Base-by-base conservation (phyloP, 495 filamentous ascomycete species). In the Aspergillus mulundensis region DNA sequence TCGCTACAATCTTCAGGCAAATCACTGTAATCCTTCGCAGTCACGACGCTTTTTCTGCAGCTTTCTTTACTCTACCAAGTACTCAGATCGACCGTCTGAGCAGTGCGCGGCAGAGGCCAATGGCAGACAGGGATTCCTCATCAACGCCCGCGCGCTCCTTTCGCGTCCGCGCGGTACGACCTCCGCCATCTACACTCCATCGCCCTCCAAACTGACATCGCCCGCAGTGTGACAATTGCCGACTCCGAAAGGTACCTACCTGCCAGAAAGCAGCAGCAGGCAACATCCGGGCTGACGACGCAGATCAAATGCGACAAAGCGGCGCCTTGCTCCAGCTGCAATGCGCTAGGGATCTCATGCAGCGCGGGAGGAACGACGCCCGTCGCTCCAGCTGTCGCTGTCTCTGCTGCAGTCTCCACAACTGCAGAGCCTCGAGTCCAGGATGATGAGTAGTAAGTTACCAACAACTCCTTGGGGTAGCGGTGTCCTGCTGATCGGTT, bases 281-380 rank as follows among this genome's bases (percentile, higher is more conserved):
- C 45, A 23, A 19, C 21, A 41, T 0, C 10, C 44, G 7, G 23
- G 16, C 54, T 56, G 23, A 46, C 16, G 32, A 18, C 16, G 32
- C 18, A 67, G 65, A 64, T 62, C 34, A 61, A 64, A 61, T 67
- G 65, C 47, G 65, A 67, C 60, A 67, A 64, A 24, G 18, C 24
- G 15, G 40, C 36, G 21, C 65, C 65, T 11, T 67, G 65, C 36
- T 67, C 65, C 12, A 59, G 61, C 49, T 67, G 65, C 34, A 48
- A 56, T 14, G 50, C 57, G 7, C 42, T 67, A 10, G 62, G 60
- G 18, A 58, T 67, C 34, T 15, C 56, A 0, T 67, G 65, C 28
- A 64, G 52, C 7, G 20, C 41, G 15, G 59, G 49, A 19, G 61
- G 56, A 41, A 20, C 11, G 14, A 18, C 36, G 7, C 24, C 54